Base-by-base conservation (phyloP, 805 yeast species). In the Candida golubevii region DNA sequence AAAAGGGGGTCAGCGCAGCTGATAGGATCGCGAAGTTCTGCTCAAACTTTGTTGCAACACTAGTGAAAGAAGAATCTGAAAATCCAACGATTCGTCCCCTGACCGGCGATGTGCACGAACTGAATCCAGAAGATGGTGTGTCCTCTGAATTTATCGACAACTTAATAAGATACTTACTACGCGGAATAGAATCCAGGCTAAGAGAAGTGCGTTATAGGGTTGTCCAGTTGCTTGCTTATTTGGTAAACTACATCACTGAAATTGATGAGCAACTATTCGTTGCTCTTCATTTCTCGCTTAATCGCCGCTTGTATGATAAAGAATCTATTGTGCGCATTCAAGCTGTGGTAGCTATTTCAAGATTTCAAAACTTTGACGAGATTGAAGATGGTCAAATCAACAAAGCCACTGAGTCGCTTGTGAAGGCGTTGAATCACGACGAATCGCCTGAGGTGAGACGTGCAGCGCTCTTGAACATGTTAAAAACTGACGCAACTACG, bases 371-470 rank as follows among this genome's bases (percentile, higher is more conserved):
- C 39, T 57, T 60, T 40, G 57, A 60, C 44, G 55, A 58, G 23
- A 67, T 61, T 36, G 64, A 67, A 28, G 33, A 38, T 11, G 37
- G 37, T 28, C 39, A 42, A 27, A 42, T 51, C 11, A 54, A 50
- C 30, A 48, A 47, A 26, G 58, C 62, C 10, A 55, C 56, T n/a
- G 44, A 45, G 27, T 35, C 42, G 34, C 63, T 80, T 31, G 55
- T 77, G 41, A 61, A 61, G n/a, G 73, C 82, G 0, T 69, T 88
- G 54, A 83, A 80, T 55, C 78, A 83, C 57, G 99, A 91, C 63
- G 77, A 87, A 2, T 83, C 84, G 55, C 82, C 96, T 0, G 98
- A 93, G 49, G 96, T 90, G 1, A 75, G 98, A 52, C 74, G 96
- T 47, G 89, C 95, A 0, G 91, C 91, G 0, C 65, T 89, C 56